phyloP scores from a whole-genome alignment of 306 rosid genomes.

The Crotalaria pallida region DNA sequence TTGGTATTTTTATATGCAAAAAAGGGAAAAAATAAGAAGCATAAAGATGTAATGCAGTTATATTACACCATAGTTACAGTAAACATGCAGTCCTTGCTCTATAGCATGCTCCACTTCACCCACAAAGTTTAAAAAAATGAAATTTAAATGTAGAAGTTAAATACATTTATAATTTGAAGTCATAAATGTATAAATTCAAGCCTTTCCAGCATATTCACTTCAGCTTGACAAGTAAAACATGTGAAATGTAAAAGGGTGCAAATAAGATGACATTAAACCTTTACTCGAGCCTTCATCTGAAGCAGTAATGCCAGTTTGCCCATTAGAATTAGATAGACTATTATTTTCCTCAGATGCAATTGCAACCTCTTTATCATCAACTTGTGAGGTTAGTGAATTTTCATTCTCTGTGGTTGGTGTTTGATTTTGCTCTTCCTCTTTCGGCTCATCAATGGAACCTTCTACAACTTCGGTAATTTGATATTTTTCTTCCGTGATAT shows the following conservation, averaged over 20 bases:
- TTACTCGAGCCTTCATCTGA: slow-evolving; percentile 28
- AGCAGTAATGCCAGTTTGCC: slow-evolving; percentile 16
- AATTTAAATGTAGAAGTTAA: not conserved
- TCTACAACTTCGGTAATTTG: slow-evolving; percentile 23
- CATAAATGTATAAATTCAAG: not conserved
- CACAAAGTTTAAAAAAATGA: not conserved
- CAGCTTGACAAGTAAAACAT: slow-evolving; percentile 7
- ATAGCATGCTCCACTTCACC: not conserved
- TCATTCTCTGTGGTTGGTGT: slow-evolving; percentile 4
- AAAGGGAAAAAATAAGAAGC: not conserved
- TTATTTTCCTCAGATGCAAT: not conserved
- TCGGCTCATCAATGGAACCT: slow-evolving; percentile 1
- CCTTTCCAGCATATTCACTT: not conserved
- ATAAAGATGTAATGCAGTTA: not conserved
- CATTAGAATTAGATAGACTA: slow-evolving; percentile 17
- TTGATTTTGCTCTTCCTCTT: slow-evolving; percentile 24
- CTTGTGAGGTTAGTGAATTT: slow-evolving; percentile 9
- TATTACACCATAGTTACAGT: not conserved
- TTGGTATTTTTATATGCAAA: not conserved
- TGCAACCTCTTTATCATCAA: slow-evolving; percentile 24
- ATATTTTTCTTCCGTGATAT: slow-evolving; percentile 23
- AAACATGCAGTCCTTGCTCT: not conserved
- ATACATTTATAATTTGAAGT: too few species aligned
- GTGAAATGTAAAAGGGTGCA: not conserved
- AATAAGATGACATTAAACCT: slow-evolving; percentile 29